phyloP scores from a whole-genome alignment of 2,329 filamentous ascomycete genomes.

The Xenoacremonium recifei region DNA sequence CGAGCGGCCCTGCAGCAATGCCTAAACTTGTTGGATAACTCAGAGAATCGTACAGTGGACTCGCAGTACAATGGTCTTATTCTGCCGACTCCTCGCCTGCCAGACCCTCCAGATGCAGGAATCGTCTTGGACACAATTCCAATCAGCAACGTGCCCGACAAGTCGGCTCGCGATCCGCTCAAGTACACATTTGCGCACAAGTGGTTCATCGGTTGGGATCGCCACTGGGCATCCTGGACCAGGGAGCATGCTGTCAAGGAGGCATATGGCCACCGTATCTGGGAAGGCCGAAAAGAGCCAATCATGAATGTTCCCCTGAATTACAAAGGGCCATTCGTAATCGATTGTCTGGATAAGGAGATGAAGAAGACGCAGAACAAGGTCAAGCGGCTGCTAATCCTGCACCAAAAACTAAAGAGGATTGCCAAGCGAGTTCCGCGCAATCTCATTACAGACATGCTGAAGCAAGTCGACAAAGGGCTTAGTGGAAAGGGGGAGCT shows the following conservation, averaged over 20 bases:
- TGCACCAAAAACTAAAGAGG: slow-evolving; percentile 14
- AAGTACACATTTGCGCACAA: slow-evolving; percentile 24
- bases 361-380: slow-evolving; percentile 20
- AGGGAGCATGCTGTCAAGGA: slow-evolving; percentile 14
- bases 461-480: slow-evolving; percentile 9
- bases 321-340: slow-evolving; percentile 20
- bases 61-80: slow-evolving; percentile 37
- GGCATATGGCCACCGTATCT: slow-evolving; percentile 9
- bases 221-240: slow-evolving; percentile 18
- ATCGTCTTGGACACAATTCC: slow-evolving; percentile 20
- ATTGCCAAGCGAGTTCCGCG: slow-evolving; percentile 15
- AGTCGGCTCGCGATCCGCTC: slow-evolving; percentile 25
- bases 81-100: slow-evolving; percentile 26
- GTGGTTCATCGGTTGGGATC: slow-evolving; percentile 16
- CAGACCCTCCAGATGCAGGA: slow-evolving; percentile 17
- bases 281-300: slow-evolving; percentile 7
- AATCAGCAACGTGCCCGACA: slow-evolving; percentile 19
- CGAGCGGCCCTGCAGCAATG: slow-evolving; percentile 46
- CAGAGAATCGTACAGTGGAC: slow-evolving; percentile 36
- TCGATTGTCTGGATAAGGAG: slow-evolving; percentile 18
- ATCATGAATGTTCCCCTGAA: slow-evolving; percentile 24
- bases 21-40: slow-evolving; percentile 36
- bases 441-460: slow-evolving; percentile 12
- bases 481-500: slow-evolving; percentile 1
- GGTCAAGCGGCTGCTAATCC: slow-evolving; percentile 10